Conservation (phyloP, 805 yeast genomes). For the Jamesozyma piceae region DNA sequence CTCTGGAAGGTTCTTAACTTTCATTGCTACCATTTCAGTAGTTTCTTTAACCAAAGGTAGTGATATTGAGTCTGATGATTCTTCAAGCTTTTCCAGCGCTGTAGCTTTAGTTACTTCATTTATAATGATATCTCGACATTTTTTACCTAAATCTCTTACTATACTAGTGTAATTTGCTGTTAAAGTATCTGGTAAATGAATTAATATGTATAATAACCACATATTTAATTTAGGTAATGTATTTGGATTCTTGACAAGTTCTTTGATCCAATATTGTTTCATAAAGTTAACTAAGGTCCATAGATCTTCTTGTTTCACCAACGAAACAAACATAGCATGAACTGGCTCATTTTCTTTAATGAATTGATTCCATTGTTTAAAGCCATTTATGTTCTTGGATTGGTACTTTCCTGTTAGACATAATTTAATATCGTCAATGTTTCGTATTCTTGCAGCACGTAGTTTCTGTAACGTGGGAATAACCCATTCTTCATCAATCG, state of each 20-base stretch:
- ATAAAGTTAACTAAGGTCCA: constrained; percentile 24
- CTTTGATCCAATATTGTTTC: constrained; percentile 22
- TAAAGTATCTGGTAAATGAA: constrained; percentile 19
- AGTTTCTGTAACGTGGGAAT: constrained; percentile 8
- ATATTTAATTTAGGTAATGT: constrained; percentile 8
- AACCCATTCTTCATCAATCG: constrained; percentile 22
- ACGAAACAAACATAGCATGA: constrained; percentile 10
- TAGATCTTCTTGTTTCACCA: constrained; percentile 11
- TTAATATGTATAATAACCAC: constrained; percentile 23
- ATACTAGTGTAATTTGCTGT: constrained; percentile 22
- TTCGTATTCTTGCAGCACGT: constrained; percentile 7
- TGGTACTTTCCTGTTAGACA: constrained; percentile 8
- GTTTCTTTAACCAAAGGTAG: neutral
- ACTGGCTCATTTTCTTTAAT: constrained; percentile 23
- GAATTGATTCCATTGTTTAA: constrained; percentile 24
- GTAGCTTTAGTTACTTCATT: neutral
- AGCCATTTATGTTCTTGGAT: constrained; percentile 14
- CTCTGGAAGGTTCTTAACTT: constrained; percentile 4
- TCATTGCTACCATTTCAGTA: constrained; percentile 1
- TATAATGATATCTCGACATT: constrained; percentile 11
- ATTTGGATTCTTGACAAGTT: constrained; percentile 11
- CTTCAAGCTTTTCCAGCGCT: neutral
- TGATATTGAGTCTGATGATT: too few relatives aligned
- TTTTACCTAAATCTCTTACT: constrained; percentile 25
- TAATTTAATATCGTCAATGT: constrained; percentile 13